These are phyloP conservation scores for Saccharomyces hybrid DNA, from an alignment of 1,139 yeast genomes.

Conservation along the genomic window DNA sequence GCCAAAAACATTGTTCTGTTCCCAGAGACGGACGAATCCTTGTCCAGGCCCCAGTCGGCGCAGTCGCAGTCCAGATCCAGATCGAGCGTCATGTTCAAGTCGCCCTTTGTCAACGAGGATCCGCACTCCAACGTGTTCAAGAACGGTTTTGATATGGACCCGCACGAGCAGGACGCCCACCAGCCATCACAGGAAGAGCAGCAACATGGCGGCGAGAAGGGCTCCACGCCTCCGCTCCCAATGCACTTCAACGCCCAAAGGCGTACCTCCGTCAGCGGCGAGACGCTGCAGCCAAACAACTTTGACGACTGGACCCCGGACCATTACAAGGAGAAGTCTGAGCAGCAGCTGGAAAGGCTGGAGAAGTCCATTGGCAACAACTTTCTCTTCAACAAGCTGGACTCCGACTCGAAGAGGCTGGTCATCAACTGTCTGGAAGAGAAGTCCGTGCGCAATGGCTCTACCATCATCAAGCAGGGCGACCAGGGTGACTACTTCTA, in stretches of 20 bases:
- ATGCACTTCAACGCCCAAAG: constrained; percentile 67
- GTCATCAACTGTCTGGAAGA: constrained; percentile 79
- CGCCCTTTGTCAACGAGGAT: constrained; percentile 57
- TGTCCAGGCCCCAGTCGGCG: not conserved
- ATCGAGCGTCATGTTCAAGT: constrained; percentile 41
- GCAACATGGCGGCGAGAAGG: constrained; percentile 3
- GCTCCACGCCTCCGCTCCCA: constrained; percentile 35
- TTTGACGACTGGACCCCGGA: constrained; percentile 74
- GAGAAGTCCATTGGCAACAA: constrained; percentile 67
- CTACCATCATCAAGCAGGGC: constrained; percentile 80
- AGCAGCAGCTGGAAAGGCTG: constrained; percentile 60
- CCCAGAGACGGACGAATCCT: constrained; percentile 29
- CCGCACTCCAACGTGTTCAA: constrained; percentile 52
- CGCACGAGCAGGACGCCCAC: constrained; percentile 32
- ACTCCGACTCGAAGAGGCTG: constrained; percentile 60
- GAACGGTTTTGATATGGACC: constrained; percentile 40
- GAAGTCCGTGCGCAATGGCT: constrained; percentile 50
- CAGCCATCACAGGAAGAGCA: constrained; percentile 13
- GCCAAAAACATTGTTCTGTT: constrained; percentile 49
- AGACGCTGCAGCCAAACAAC: constrained; percentile 39
- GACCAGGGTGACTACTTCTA: constrained; percentile 95
- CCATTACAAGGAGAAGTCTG: constrained; percentile 48
- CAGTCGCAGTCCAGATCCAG: constrained; percentile 1
- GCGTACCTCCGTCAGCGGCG: constrained; percentile 84
- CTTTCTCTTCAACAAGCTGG: constrained; percentile 76